A percentile compares a stretch with the other conserved stretches of the same genome.
phyloP scores from a whole-genome alignment of 257 asterid species.

The Solanum chaucha region DNA sequence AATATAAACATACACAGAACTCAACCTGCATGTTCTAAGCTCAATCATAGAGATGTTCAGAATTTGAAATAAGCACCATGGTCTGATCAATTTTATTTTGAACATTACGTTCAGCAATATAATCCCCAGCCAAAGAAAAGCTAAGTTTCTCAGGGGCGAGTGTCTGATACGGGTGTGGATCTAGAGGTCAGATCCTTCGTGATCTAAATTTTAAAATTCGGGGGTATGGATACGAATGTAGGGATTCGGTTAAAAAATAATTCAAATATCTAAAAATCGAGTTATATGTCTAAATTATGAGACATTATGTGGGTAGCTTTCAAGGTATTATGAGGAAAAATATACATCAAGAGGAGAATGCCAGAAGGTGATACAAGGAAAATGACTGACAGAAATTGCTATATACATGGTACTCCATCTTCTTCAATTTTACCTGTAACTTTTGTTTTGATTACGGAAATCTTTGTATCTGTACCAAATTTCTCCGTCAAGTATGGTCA shows the following conservation, averaged over 20 bases:
- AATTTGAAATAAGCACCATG: not conserved
- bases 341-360: not conserved
- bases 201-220: not conserved
- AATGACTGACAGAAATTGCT: not conserved
- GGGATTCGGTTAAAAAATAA: not conserved
- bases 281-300: not conserved
- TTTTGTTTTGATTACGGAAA: not conserved
- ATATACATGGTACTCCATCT: not conserved
- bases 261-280: not conserved
- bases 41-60: not conserved
- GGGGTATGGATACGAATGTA: not conserved
- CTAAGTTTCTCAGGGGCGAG: not conserved
- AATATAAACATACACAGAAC: not conserved
- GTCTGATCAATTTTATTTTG: not conserved
- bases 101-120: not conserved
- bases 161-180: not conserved
- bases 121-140: not conserved
- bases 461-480: not conserved
- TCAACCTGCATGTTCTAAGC: not conserved
- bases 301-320: not conserved
- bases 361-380: not conserved
- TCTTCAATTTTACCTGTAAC: not conserved
- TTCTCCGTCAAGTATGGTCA: not conserved
- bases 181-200: not conserved
- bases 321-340: not conserved